Evolutionary conservation across 306 rosid genomes (phyloP), one percentile per base, ranked within the genome.

Genomic region (Medicago lupulina): DNA sequence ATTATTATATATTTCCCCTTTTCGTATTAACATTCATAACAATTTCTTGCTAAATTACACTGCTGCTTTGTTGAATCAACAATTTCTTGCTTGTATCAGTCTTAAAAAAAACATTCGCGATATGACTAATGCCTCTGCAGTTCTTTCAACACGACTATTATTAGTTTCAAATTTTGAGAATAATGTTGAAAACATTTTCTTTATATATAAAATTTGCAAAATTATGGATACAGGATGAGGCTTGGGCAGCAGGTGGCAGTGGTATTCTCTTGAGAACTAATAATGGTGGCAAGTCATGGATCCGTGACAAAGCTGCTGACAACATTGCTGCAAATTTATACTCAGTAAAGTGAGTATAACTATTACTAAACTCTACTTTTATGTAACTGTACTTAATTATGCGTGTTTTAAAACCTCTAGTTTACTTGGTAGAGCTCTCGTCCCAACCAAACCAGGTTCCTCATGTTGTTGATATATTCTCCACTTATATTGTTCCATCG

Each of bases 241-340:
- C 98, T 65, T 95, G 98, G 98, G 98, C 97, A 58, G 98, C 98
- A 16, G 98, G 98, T 31, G 98, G 98, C 80, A 95, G 98, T 80
- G 98, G 98, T 61, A 40, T 95, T 74, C 87, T 95, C 57, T 80
- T 95, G 85, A 89, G 89, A 83, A 88, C 98, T 57, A 90, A 86
- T 76, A 92, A 95, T 71, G 97, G 98, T 78, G 98, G 98, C 78
- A 90, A 87, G 92, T 77, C 96, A 73, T 95, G 97, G 98, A 79
- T 58, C 76, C 98, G 96, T 18, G 97, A 95, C 86, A 95, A 95
- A 88, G 97, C 97, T 74, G 97, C 97, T 47, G 98, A 92, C 82
- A 91, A 92, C 79, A 92, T 95, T 80, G 97, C 98, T 38, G 98
- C 97, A 72, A 95, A 95, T 86, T 81, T 95, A 67, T 95, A 95